These are phyloP conservation scores for Trichomonascaceae sp. DNA, from an alignment of 1,139 yeast species.

Conservation along the genomic window DNA sequence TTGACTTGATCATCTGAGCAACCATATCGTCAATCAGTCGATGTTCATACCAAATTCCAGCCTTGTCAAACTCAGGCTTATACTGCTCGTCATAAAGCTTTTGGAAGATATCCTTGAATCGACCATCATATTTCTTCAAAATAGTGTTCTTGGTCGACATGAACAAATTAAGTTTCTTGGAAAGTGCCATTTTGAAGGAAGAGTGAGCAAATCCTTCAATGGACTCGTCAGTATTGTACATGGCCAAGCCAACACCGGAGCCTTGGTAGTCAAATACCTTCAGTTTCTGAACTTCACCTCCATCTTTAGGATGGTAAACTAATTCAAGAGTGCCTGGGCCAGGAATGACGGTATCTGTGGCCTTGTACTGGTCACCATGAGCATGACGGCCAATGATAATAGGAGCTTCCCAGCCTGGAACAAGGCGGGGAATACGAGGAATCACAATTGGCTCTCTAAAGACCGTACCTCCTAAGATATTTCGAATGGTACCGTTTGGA, in stretches of 20 bases:
- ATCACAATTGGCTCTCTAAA: constrained; percentile 95
- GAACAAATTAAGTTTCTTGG: constrained; percentile 70
- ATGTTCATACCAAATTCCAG: constrained; percentile 92
- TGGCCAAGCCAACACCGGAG: constrained; percentile 82
- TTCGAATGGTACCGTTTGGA: constrained; percentile 94
- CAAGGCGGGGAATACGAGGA: constrained; percentile 79
- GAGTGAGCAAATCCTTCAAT: constrained; percentile 87
- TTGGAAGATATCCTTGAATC: constrained; percentile 90
- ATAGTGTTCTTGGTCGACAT: constrained; percentile 92
- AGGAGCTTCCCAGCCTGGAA: constrained; percentile 92
- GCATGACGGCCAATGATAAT: constrained; percentile 97
- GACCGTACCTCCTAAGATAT: constrained; percentile 91
- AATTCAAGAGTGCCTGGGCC: constrained; percentile 74
- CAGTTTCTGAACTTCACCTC: constrained; percentile 52
- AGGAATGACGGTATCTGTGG: constrained; percentile 76
- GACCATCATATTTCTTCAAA: constrained; percentile 86
- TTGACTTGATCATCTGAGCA: constrained; percentile 94
- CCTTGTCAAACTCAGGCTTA: constrained; percentile 62
- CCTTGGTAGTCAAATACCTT: constrained; percentile 68
- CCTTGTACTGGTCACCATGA: constrained; percentile 94
- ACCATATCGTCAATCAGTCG: constrained; percentile 97
- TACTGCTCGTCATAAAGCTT: constrained; percentile 66
- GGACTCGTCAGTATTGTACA: constrained; percentile 94
- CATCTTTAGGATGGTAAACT: constrained; percentile 64
- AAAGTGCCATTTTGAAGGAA: constrained; percentile 81